phyloP scores from a whole-genome alignment of 805 yeast species.

The Zygotorulaspora danielsina region DNA sequence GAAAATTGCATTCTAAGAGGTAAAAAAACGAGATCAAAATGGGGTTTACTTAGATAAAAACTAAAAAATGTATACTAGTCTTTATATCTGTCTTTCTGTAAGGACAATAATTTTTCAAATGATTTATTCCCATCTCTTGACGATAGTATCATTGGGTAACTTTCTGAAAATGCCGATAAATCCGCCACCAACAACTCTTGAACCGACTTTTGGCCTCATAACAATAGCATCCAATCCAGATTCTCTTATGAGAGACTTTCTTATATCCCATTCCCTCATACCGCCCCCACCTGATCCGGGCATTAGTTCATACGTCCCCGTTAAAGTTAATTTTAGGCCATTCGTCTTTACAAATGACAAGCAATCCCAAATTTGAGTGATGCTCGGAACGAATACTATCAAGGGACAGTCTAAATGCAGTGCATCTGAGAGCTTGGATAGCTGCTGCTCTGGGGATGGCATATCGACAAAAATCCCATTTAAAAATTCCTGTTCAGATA shows the following conservation, averaged over 20 bases:
- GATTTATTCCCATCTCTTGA: constrained; percentile 10
- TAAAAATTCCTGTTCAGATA: constrained; percentile 33
- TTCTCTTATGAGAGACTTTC: constrained; percentile 39
- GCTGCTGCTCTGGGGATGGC: constrained; percentile 40
- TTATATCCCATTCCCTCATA: constrained; percentile 48
- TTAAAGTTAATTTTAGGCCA: constrained; percentile 36
- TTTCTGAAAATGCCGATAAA: constrained; percentile 45
- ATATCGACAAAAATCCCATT: constrained; percentile 47
- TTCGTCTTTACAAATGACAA: constrained; percentile 33
- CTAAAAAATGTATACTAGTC: background rate
- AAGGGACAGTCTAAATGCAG: constrained; percentile 43
- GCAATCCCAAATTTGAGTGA: constrained; percentile 45
- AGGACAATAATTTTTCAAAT: background rate
- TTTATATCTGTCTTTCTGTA: background rate
- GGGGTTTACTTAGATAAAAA: constrained; percentile 2
- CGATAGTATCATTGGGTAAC: constrained; percentile 15
- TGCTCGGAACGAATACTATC: constrained; percentile 45
- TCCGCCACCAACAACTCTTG: constrained; percentile 48
- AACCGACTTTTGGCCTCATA: constrained; percentile 49
- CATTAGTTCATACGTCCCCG: constrained; percentile 40
- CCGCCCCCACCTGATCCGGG: constrained; percentile 49
- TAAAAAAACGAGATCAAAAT: background rate
- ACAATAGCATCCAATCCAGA: constrained; percentile 41
- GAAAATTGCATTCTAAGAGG: constrained; percentile 37
- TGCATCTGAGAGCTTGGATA: constrained; percentile 33